Evolutionary conservation across 2,329 filamentous ascomycete genomes (phyloP), one percentile per base, ranked within the genome.

Genomic region (Penicillium sp.): DNA sequence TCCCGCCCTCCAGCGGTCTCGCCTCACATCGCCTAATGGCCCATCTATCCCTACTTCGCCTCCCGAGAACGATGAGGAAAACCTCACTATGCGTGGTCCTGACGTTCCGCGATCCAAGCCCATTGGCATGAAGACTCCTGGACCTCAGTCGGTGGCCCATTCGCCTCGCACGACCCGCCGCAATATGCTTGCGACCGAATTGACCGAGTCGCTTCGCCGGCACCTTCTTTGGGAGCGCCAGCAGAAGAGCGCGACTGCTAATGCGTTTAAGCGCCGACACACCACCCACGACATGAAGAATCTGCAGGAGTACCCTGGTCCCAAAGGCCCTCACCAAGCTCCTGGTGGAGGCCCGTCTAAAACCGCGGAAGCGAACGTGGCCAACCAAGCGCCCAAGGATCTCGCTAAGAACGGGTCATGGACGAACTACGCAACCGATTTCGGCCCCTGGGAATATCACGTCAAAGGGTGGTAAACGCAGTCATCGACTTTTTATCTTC

Each of bases 171-270:
- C 93, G 0, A 97, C 92, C 0, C 85, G 94, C 45, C 85, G 92
- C 54, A 95, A 97, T 73, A 99, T 99, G 94, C 82, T 99, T 50
- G 88, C 90, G 7, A 95, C 90, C 0, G 94, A 99, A 76, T 79
- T 99, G 48, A 97, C 93, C 2, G 91, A 96, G 70, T 96, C 91
- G 18, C 85, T 99, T 3, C 86, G 94, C 18, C 89, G 91, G 62
- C 90, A 97, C 64, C 85, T 99, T 13, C 83, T 97, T 13, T 96
- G 91, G 89, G 94, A 99, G 72, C 88, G 94, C 46, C 91, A 96
- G 68, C 93, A 97, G 68, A 96, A 94, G 81, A 91, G 90, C 52
- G 88, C 89, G 27, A 93, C 91, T 7, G 90, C 87, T 64, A 92
- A 93, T 58, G 91, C 92, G 1, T 90, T 93, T 48, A 95, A 96